Evolutionary conservation across 306 rosid genomes (phyloP).

Genomic region (Delonix regia): DNA sequence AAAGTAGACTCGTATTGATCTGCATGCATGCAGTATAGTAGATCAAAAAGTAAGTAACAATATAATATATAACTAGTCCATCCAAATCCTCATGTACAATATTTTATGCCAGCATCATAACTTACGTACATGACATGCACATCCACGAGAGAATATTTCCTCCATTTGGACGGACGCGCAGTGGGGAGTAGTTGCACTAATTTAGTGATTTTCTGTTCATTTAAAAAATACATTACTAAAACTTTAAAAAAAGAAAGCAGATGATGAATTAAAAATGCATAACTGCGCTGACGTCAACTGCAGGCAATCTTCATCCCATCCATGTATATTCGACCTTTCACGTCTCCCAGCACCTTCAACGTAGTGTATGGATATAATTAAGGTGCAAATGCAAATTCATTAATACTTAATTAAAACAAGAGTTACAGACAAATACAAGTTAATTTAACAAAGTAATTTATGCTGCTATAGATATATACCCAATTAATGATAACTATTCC

Average conservation of each 20-base stretch:
- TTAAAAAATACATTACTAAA: too few relatives aligned
- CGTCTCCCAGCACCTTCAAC: neutral
- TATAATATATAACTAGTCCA: neutral
- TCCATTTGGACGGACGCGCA: too few relatives aligned
- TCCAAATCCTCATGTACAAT: neutral
- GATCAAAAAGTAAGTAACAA: neutral
- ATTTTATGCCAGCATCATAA: neutral
- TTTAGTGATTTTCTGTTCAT: too few relatives aligned
- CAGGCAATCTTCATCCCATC: too few relatives aligned
- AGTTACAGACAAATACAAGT: neutral
- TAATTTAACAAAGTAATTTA: constrained; percentile 4
- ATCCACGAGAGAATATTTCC: too few relatives aligned
- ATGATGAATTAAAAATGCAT: too few relatives aligned
- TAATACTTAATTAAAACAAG: neutral
- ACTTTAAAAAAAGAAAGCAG: too few relatives aligned
- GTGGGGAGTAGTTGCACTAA: too few relatives aligned
- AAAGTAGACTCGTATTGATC: neutral
- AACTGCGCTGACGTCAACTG: too few relatives aligned
- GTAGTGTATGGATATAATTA: too few relatives aligned
- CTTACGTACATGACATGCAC: neutral
- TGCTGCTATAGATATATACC: constrained; percentile 20
- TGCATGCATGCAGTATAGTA: constrained; percentile 20
- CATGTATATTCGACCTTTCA: too few relatives aligned
- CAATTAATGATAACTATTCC: neutral
- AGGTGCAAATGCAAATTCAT: neutral